A percentile compares a stretch with the other conserved stretches of the same genome.
Conservation (phyloP, 2,329 filamentous ascomycete species). For the Myriosclerotinia duriaeana region DNA sequence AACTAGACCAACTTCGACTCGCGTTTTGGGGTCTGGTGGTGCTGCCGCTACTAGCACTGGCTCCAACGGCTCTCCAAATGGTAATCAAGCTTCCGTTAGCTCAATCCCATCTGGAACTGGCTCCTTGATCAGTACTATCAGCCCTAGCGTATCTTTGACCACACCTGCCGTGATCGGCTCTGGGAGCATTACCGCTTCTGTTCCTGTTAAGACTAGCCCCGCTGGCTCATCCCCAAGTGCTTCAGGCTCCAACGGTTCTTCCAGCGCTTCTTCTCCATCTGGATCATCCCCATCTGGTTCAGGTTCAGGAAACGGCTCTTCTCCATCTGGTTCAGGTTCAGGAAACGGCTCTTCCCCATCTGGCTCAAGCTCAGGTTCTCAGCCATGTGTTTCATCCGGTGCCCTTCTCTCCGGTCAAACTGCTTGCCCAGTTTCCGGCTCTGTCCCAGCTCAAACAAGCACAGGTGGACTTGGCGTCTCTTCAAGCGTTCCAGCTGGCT, state of each 20-base stretch:
- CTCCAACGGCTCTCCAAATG: too few species aligned
- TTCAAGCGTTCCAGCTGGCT: not conserved
- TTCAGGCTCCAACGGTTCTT: too few species aligned
- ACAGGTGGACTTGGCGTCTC: not conserved
- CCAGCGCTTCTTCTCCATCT: not conserved
- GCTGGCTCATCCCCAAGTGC: not conserved
- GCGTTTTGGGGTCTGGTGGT: not conserved
- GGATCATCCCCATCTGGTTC: not conserved
- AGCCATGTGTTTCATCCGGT: slow-evolving; percentile 1
- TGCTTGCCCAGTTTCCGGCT: not conserved
- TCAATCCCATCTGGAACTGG: not conserved
- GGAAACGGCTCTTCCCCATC: not conserved
- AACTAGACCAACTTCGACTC: not conserved
- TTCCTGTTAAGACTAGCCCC: not conserved
- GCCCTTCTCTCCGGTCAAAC: not conserved
- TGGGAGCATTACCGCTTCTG: not conserved
- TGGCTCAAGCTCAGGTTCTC: not conserved
- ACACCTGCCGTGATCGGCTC: slow-evolving; percentile 26
- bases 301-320: not conserved
- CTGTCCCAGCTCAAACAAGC: not conserved
- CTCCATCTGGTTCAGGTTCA: not conserved
- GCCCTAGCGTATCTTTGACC: slow-evolving; percentile 24
- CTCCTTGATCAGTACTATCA: slow-evolving; percentile 22
- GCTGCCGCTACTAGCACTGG: not conserved
- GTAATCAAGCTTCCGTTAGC: not conserved